Evolutionary conservation across 805 yeast genomes (phyloP).

Genomic region (Brettanomyces custersianus): DNA sequence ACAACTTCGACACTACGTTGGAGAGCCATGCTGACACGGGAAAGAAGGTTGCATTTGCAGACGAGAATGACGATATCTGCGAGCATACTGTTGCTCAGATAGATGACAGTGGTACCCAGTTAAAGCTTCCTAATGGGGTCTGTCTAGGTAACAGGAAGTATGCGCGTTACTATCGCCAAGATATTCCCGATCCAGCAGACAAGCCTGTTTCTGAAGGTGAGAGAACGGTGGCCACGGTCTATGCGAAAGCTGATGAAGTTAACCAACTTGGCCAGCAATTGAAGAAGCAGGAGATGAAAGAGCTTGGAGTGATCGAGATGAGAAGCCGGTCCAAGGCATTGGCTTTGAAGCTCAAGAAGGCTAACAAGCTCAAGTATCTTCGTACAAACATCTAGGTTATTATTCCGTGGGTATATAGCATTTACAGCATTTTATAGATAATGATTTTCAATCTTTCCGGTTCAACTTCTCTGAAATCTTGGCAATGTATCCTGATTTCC

Average conservation of each 20-base stretch:
- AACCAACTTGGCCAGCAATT: slow-evolving; percentile 7
- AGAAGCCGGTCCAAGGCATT: slow-evolving; percentile 23
- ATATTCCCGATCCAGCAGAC: slow-evolving; percentile 29
- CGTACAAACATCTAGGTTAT: too few relatives aligned
- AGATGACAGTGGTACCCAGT: slow-evolving; percentile 42
- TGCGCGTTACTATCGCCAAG: slow-evolving; percentile 60
- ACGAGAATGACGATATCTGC: slow-evolving; percentile 18
- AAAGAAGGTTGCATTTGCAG: slow-evolving; percentile 26
- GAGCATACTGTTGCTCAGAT: slow-evolving; percentile 24
- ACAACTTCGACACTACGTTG: slow-evolving; percentile 47
- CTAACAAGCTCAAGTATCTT: slow-evolving; percentile 75
- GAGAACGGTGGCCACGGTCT: slow-evolving; percentile 33
- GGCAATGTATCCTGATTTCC: slow-evolving; percentile 13
- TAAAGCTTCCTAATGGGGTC: slow-evolving; percentile 68
- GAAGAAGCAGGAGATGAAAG: slow-evolving; percentile 36
- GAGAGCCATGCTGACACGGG: slow-evolving; percentile 3
- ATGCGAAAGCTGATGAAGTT: slow-evolving; percentile 12
- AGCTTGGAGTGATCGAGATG: slow-evolving; percentile 18
- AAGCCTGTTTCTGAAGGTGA: slow-evolving; percentile 47
- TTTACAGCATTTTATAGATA: background rate
- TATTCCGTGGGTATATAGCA: background rate
- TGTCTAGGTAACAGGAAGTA: slow-evolving; percentile 73
- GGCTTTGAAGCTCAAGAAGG: slow-evolving; percentile 38
- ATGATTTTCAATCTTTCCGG: too few relatives aligned
- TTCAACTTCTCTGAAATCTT: slow-evolving; percentile 16